Evolutionary conservation across 176 grass and related monocot species (phyloP).

Genomic region (Ampelocalamus luodianensis): DNA sequence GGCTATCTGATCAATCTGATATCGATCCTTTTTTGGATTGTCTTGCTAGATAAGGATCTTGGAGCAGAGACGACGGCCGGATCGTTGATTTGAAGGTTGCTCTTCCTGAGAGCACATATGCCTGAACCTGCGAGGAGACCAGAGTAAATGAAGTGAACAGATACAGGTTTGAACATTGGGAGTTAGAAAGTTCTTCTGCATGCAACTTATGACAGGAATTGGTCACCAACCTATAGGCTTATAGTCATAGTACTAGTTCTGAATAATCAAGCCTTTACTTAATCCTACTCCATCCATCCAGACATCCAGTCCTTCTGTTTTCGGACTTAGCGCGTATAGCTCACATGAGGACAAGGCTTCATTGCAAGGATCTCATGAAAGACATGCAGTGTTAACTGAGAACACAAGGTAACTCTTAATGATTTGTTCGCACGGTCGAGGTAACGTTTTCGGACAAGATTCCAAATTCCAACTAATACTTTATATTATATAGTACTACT

Average conservation of each 20-base stretch:
- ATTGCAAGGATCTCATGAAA: background rate
- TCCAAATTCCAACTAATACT: constrained; percentile 16
- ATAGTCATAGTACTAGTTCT: background rate
- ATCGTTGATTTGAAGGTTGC: background rate
- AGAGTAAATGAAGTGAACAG: background rate
- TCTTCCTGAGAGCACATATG: background rate
- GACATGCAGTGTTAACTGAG: background rate
- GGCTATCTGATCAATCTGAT: background rate
- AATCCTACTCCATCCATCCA: too few relatives aligned
- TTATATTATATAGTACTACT: background rate
- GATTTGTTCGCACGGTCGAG: background rate
- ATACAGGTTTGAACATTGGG: background rate
- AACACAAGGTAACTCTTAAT: background rate
- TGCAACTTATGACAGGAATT: background rate
- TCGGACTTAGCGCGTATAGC: background rate
- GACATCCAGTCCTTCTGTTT: too few relatives aligned
- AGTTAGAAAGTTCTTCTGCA: background rate
- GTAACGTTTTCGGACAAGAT: background rate
- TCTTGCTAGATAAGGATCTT: background rate
- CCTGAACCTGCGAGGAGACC: background rate
- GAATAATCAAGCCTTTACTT: background rate
- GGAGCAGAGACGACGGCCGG: background rate
- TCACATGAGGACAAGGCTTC: background rate
- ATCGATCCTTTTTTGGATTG: background rate
- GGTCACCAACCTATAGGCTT: background rate